Base-by-base conservation (phyloP, 2,329 filamentous ascomycete species). In the Cladosporium sphaerospermum region DNA sequence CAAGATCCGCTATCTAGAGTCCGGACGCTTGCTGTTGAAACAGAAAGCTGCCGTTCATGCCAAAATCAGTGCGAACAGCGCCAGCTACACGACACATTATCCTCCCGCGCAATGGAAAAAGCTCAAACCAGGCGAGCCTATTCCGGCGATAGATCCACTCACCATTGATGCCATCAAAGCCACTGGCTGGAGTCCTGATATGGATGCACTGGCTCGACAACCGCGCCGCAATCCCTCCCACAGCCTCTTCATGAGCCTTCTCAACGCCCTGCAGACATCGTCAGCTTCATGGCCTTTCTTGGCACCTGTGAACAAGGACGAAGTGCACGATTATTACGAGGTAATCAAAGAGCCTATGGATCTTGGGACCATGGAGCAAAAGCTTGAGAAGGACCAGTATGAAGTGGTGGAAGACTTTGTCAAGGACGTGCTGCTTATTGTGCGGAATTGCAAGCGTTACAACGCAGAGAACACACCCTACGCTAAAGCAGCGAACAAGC, bases 291-390 rank as follows among this genome's bases (percentile, higher is more conserved):
- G 93, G 93, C 93, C 93, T 0, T 99, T 99, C 76, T 80, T 93
- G 32, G 82, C 89, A 23, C 92, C 93, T 0, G 93, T 99, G 60
- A 96, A 95, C 68, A 85, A 86, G 60, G 93, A 99, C 64, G 93
- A 97, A 61, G 93, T 99, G 0, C 84, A 89, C n/a, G 93, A 99
- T 69, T 99, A 99, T 73, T 97, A 97, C 75, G 89, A 96, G 55
- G 91, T 97, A 56, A 99, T 99, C 75, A 91, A 91, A 67, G 88
- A 96, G 69, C 93, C 93, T 34, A 99, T 99, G 93, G 93, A 96
- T 67, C 77, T 96, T 45, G 85, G 82, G 45, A 96, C 91, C 16
- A 97, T 99, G 92, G 93, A 97, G 71, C 84, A 83, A 61, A 95
- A 95, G 71, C 85, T 96, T 58, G 91, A 97, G 66, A 89, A 89